Evolutionary conservation across 257 asterid genomes (phyloP).

Genomic region (Plantago elongata): DNA sequence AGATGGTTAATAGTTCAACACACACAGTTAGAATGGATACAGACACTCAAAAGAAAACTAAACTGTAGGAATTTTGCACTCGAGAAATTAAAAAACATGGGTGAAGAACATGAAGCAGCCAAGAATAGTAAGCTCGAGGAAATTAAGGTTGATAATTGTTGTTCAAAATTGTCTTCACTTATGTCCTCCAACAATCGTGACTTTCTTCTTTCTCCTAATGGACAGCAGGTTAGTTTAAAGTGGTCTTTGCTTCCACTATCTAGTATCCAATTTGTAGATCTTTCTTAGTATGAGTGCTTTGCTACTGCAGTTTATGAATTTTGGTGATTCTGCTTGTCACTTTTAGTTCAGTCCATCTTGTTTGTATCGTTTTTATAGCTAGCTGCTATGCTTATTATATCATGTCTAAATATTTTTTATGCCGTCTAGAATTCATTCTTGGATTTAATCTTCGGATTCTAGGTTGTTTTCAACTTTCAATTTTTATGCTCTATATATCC

Average conservation of each 20-base stretch:
- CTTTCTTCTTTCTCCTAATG: slow-evolving; percentile 49
- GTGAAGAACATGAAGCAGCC: background rate
- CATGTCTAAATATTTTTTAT: too few relatives aligned
- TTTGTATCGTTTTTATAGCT: too few relatives aligned
- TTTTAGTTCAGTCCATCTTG: too few relatives aligned
- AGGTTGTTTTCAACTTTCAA: too few relatives aligned
- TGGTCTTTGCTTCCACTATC: background rate
- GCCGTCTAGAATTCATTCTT: too few relatives aligned
- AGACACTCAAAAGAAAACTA: too few relatives aligned
- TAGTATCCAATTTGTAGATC: background rate
- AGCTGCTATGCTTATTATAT: too few relatives aligned
- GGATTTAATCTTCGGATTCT: too few relatives aligned
- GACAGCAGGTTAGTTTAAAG: slow-evolving; percentile 35
- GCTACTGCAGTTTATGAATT: background rate
- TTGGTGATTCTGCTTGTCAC: too few relatives aligned
- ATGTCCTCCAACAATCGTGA: slow-evolving; percentile 45
- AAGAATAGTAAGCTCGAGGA: background rate
- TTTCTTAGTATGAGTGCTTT: background rate
- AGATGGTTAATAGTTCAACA: too few relatives aligned
- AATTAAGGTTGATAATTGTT: slow-evolving; percentile 3
- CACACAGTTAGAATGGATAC: too few relatives aligned
- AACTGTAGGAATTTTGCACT: background rate
- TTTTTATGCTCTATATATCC: too few relatives aligned
- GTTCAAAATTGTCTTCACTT: slow-evolving; percentile 29
- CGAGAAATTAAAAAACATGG: slow-evolving; percentile 1